Evolutionary conservation across 1,284 basidiomycete species (phyloP), one percentile per base, ranked within the genome.

Genomic region (Anthracocystis walkeri): DNA sequence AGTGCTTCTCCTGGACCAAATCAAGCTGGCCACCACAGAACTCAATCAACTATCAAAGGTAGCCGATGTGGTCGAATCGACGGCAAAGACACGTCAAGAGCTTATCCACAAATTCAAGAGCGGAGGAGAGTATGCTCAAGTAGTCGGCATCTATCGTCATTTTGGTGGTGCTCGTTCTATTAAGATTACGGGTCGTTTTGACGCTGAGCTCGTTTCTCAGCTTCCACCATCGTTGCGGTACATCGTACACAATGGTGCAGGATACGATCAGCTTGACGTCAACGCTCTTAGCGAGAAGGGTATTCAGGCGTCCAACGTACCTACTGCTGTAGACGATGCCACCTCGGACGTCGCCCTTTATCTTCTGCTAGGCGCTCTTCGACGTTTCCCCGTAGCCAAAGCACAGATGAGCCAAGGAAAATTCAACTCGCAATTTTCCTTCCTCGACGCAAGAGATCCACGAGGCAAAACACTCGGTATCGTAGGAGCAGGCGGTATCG

Each of bases 101-200:
- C 67, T 81, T 20, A 65, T 79, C 31, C 31, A 46, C 11, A 69
- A 70, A 25, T 69, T 78, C 41, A 45, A 58, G 35, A 54, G 50
- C 12, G 73, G 73, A 8, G 80, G 80, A 16, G 73, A 67, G 27
- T 96, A 94, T 86, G 88, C 88, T 38, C 89, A 90, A 27, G 88
- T 90, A 1, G 89, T 92, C 10, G 94, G 90, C 21, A 90, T 96
- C 68, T 97, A 94, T 87, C 89, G 93, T 60, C 88, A 92, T 82
- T 92, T 92, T 85, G 86, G 83, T 14, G 80, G 80, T 2, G 73
- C 79, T 1, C 65, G 73, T n/a, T 80, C 78, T 2, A 52, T 82
- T 52, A 75, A 69, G 50, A 51, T 76, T 25, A 78, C 75, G 0
- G 81, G 80, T 35, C 65, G 69, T 41, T 82, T 83, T 55, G 81